Percentiles rank a stretch among this genome's conserved stretches.
phyloP scores from a whole-genome alignment of 176 grass and related monocot species.

The Neostapfia colusana region DNA sequence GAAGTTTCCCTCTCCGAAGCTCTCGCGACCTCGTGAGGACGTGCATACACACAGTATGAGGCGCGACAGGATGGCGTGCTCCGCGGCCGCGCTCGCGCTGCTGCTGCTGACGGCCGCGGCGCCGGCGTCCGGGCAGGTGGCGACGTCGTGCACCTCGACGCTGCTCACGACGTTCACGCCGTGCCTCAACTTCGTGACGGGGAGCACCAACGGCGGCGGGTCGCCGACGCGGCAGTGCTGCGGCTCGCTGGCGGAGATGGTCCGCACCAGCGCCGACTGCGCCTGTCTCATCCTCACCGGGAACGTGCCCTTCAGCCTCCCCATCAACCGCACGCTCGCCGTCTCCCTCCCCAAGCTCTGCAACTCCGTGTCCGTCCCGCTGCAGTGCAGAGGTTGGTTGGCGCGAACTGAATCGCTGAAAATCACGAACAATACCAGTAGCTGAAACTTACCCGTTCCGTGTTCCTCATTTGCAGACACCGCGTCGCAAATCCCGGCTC shows the following conservation, averaged over 20 bases:
- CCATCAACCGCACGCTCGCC: constrained; percentile 81
- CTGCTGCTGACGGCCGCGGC: background rate
- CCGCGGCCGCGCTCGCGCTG: background rate
- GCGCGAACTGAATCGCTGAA: background rate
- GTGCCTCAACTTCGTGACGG: constrained; percentile 86
- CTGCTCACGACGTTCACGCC: constrained; percentile 78
- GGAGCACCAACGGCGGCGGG: constrained; percentile 88
- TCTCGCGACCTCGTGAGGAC: too few species aligned
- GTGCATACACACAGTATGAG: background rate
- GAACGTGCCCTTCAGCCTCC: constrained; percentile 85
- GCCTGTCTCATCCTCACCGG: constrained; percentile 77
- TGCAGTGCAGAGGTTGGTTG: constrained; percentile 72
- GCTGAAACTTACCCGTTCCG: background rate
- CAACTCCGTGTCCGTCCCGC: constrained; percentile 60
- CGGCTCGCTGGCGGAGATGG: constrained; percentile 49
- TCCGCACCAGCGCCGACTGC: constrained; percentile 53
- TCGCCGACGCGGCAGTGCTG: constrained; percentile 79
- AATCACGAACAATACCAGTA: background rate
- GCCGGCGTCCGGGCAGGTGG: constrained; percentile 51
- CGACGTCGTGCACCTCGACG: constrained; percentile 61
- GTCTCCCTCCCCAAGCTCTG: constrained; percentile 70
- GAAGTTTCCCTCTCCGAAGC: background rate
- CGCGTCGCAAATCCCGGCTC: constrained; percentile 40
- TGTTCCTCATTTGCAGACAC: constrained; percentile 38
- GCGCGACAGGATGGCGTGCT: background rate